These are phyloP conservation scores for Xylariaceae sp. DNA, from an alignment of 2,329 filamentous ascomycete species.

Conservation along the genomic window DNA sequence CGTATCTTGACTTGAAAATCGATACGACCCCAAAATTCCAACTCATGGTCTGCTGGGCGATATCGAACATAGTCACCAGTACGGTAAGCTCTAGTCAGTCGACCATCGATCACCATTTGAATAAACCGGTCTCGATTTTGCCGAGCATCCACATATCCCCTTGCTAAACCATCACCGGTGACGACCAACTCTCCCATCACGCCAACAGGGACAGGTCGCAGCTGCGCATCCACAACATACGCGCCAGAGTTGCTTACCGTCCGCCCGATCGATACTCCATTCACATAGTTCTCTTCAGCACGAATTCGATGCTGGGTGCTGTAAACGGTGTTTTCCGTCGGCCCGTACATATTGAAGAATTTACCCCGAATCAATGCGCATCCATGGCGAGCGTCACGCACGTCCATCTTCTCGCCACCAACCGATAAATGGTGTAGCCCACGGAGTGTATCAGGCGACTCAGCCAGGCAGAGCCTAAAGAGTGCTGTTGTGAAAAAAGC, in stretches of 20 bases:
- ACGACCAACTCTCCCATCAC: slow-evolving; percentile 16
- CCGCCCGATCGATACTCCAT: slow-evolving; percentile 13
- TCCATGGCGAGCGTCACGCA: background rate
- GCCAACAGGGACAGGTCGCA: slow-evolving; percentile 5
- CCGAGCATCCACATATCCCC: slow-evolving; percentile 8
- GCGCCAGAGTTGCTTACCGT: slow-evolving; percentile 13
- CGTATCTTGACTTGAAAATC: slow-evolving; percentile 15
- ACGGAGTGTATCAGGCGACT: background rate
- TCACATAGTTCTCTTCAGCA: background rate
- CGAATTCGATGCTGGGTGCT: slow-evolving; percentile 7
- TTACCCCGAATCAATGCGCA: background rate
- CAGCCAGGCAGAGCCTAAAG: slow-evolving; percentile 6
- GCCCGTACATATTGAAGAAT: slow-evolving; percentile 12
- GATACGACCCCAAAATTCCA: slow-evolving; percentile 13
- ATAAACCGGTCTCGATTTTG: slow-evolving; percentile 4
- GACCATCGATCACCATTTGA: background rate
- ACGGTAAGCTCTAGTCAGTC: background rate
- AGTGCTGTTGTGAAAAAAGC: slow-evolving; percentile 11
- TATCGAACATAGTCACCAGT: slow-evolving; percentile 15
- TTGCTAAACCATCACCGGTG: slow-evolving; percentile 10
- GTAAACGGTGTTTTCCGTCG: slow-evolving; percentile 14
- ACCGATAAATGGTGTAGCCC: slow-evolving; percentile 2
- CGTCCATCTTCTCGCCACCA: slow-evolving; percentile 12
- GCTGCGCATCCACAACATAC: slow-evolving; percentile 4
- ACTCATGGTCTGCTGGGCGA: slow-evolving; percentile 3